These are phyloP conservation scores for Solanum sejunctum DNA, from an alignment of 257 asterid genomes.

Conservation along the genomic window DNA sequence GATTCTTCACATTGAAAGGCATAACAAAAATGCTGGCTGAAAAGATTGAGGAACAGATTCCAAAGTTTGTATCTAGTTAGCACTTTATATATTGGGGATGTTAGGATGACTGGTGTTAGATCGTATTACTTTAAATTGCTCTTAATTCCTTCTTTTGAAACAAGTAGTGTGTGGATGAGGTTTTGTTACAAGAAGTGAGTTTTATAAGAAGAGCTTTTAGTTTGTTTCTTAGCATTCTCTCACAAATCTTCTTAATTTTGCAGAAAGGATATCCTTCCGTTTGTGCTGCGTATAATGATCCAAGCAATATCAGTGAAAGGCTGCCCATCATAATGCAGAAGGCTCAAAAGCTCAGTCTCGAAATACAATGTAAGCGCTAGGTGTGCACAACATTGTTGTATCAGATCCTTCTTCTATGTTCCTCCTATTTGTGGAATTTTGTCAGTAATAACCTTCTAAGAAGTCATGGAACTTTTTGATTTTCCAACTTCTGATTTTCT, in stretches of 20 bases:
- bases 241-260: slow-evolving; percentile 7
- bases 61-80: neutral
- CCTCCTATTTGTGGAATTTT: neutral
- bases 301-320: slow-evolving; percentile 64
- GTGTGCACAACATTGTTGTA: slow-evolving; percentile 10
- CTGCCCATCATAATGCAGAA: slow-evolving; percentile 64
- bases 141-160: no score
- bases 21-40: neutral
- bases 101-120: neutral
- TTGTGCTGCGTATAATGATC: slow-evolving; percentile 85
- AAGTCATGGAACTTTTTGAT: neutral
- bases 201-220: no score
- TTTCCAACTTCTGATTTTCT: neutral
- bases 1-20: neutral
- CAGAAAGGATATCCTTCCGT: slow-evolving; percentile 91
- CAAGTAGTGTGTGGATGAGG: no score
- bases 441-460: neutral
- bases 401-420: neutral
- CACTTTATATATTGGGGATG: neutral
- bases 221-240: neutral
- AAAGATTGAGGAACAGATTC: neutral
- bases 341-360: slow-evolving; percentile 64
- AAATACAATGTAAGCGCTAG: slow-evolving; percentile 34
- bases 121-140: neutral
- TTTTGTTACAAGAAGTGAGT: no score